phyloP scores from a whole-genome alignment of 768 basidiomycete species.

The Rhodotorula paludigena region DNA sequence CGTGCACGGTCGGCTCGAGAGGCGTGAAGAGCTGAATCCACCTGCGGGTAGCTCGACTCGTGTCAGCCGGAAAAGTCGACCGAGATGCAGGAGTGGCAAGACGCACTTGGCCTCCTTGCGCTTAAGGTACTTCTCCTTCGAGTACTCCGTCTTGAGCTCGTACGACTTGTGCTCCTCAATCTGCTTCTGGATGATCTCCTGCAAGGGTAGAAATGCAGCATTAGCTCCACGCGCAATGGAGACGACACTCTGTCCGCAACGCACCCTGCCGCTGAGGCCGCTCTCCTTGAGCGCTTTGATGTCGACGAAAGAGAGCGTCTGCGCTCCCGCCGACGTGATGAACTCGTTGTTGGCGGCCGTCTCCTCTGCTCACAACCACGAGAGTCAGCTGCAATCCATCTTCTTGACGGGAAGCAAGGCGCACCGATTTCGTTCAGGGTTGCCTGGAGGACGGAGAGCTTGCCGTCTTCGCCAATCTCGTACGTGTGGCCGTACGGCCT shows the following conservation, averaged over 20 bases:
- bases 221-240: no score
- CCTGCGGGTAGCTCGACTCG: constrained; percentile 49
- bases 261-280: constrained; percentile 57
- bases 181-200: constrained; percentile 94
- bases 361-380: constrained; percentile 57
- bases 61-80: constrained; percentile 5
- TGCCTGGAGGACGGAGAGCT: constrained; percentile 59
- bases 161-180: constrained; percentile 90
- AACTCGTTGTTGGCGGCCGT: constrained; percentile 95
- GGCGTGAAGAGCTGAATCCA: constrained; percentile 82
- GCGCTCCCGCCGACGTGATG: constrained; percentile 61
- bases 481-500: constrained; percentile 83
- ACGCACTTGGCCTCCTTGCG: constrained; percentile 91
- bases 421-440: constrained; percentile 76
- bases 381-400: no score
- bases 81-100: not conserved
- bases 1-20: constrained; percentile 77
- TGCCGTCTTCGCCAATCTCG: constrained; percentile 67
- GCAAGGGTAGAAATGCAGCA: constrained; percentile 17
- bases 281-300: constrained; percentile 77
- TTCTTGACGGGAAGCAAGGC: constrained; percentile 19
- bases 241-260: constrained; percentile 55
- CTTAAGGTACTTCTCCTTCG: constrained; percentile 96
- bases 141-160: constrained; percentile 91
- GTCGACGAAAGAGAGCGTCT: constrained; percentile 74